Percentiles rank a stretch among this genome's conserved stretches.
phyloP scores from a whole-genome alignment of 2,329 filamentous ascomycete species.

The Colletotrichum lupini region DNA sequence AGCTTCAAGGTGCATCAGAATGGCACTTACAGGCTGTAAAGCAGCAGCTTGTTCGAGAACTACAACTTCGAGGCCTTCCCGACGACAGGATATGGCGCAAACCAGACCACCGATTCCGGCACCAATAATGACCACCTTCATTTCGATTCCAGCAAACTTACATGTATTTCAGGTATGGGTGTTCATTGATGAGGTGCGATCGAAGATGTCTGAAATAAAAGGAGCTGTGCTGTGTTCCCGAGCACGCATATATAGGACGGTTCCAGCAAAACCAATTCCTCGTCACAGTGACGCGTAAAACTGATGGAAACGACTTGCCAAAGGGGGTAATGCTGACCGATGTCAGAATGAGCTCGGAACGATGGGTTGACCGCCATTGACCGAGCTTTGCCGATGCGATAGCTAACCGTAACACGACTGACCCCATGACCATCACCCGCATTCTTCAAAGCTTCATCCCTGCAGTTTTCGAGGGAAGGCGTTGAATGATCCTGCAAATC shows the following conservation, averaged over 20 bases:
- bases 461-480: too few relatives aligned
- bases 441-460: not conserved
- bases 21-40: constrained; percentile 5
- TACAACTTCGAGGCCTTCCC: constrained; percentile 22
- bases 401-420: not conserved
- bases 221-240: too few relatives aligned
- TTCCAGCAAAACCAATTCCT: not conserved
- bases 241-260: not conserved
- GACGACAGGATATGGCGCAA: constrained; percentile 22
- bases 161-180: too few relatives aligned
- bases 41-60: constrained; percentile 24
- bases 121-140: constrained; percentile 28
- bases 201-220: too few relatives aligned
- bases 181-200: too few relatives aligned
- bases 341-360: not conserved
- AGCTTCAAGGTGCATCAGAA: too few relatives aligned
- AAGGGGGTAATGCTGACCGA: not conserved
- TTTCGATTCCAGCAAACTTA: not conserved
- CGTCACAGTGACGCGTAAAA: not conserved
- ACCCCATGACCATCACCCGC: not conserved
- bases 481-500: too few relatives aligned
- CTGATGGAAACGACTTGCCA: not conserved
- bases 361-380: not conserved
- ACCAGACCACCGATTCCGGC: constrained; percentile 21
- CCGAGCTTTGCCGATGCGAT: not conserved